Evolutionary conservation across 164 flowering plant species (phyloP).

Genomic region (Brasenia schreberi): DNA sequence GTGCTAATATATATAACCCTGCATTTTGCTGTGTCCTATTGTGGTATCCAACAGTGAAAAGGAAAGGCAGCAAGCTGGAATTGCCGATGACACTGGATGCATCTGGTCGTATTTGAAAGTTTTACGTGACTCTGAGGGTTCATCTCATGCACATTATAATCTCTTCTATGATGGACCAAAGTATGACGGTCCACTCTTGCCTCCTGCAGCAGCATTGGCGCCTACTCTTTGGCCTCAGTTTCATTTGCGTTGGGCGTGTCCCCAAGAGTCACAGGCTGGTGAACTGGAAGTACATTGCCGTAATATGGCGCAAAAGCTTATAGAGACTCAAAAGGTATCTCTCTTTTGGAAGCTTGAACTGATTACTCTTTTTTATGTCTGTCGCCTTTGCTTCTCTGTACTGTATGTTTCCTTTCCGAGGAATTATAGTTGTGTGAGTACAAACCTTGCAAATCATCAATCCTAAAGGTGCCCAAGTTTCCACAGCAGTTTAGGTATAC

Average conservation of each 20-base stretch:
- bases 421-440: too few species aligned
- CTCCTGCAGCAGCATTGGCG: constrained; percentile 97
- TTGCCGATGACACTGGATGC: constrained; percentile 74
- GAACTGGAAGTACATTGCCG: constrained; percentile 69
- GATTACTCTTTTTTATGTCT: background rate
- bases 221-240: constrained; percentile 97
- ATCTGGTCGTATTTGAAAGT: constrained; percentile 73
- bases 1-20: too few species aligned
- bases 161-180: constrained; percentile 67
- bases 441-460: too few species aligned
- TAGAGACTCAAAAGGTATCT: constrained; percentile 66
- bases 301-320: constrained; percentile 34
- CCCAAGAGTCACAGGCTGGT: constrained; percentile 68
- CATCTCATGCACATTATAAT: constrained; percentile 69
- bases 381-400: background rate
- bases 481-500: too few species aligned
- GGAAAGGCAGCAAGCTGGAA: constrained; percentile 71
- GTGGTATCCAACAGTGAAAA: constrained; percentile 53
- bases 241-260: constrained; percentile 96
- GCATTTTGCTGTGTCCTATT: background rate
- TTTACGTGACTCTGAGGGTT: constrained; percentile 58
- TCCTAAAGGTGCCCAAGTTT: too few species aligned
- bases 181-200: constrained; percentile 51
- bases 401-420: too few species aligned
- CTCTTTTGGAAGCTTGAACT: background rate